Evolutionary conservation across 495 filamentous ascomycete species (phyloP).

Genomic region (Lasiosphaeris hirsuta): DNA sequence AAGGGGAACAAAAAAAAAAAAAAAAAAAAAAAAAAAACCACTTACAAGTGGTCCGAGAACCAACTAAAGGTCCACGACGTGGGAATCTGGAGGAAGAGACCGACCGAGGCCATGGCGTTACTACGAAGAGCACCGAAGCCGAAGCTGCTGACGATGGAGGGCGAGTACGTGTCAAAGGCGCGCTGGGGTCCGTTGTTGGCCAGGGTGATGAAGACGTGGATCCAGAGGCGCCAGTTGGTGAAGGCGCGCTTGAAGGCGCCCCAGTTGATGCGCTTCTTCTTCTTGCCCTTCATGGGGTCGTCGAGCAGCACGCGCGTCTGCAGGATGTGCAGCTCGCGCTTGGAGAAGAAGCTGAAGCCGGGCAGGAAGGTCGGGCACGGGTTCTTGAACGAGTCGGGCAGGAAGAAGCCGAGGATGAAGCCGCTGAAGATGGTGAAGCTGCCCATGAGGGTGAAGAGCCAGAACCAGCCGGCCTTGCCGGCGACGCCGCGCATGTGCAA

Average conservation of each 20-base stretch:
- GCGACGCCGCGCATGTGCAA: slow-evolving; percentile 44
- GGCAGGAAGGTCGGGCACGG: slow-evolving; percentile 44
- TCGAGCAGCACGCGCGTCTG: slow-evolving; percentile 36
- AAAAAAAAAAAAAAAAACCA: slow-evolving; percentile 5
- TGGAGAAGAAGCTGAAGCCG: slow-evolving; percentile 32
- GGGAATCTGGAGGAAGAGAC: slow-evolving; percentile 37
- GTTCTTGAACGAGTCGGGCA: slow-evolving; percentile 51
- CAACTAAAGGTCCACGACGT: slow-evolving; percentile 46
- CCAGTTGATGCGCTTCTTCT: slow-evolving; percentile 27
- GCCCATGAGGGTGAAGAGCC: slow-evolving; percentile 57
- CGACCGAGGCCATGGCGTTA: slow-evolving; percentile 52
- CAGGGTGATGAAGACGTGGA: slow-evolving; percentile 42
- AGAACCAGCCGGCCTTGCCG: slow-evolving; percentile 57
- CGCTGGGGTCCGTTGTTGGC: slow-evolving; percentile 36
- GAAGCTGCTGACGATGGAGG: slow-evolving; percentile 41
- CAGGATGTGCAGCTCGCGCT: slow-evolving; percentile 39
- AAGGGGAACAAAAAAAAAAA: too few relatives aligned
- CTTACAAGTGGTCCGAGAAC: slow-evolving; percentile 38
- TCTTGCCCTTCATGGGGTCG: slow-evolving; percentile 37
- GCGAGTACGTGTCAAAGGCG: slow-evolving; percentile 46
- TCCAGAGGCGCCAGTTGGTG: slow-evolving; percentile 38
- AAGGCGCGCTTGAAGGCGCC: slow-evolving; percentile 28
- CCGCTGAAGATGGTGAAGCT: slow-evolving; percentile 51
- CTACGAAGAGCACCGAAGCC: slow-evolving; percentile 45
- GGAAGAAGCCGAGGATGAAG: slow-evolving; percentile 46